phyloP scores from a whole-genome alignment of 1,139 yeast genomes.

The Debaryomyces fabryi region DNA sequence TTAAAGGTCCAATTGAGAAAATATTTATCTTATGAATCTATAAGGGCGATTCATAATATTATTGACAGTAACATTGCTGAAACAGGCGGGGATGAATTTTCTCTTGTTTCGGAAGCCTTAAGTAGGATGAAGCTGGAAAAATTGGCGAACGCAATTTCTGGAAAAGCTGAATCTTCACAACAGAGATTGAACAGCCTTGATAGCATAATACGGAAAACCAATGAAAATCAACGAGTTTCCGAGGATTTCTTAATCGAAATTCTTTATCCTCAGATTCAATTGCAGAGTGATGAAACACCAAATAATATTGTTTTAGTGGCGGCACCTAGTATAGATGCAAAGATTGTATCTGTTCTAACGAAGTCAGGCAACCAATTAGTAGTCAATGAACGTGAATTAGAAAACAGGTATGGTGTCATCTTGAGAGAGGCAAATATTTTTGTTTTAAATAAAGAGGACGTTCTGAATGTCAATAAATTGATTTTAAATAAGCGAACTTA shows the following conservation, averaged over 20 bases:
- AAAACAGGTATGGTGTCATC: conserved; percentile 41
- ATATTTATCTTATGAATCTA: conserved; percentile 42
- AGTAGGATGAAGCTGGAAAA: conserved; percentile 6
- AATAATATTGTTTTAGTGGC: conserved; percentile 58
- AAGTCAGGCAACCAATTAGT: conserved; percentile 24
- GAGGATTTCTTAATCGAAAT: conserved; percentile 73
- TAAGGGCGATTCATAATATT: conserved; percentile 40
- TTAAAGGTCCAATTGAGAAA: conserved; percentile 30
- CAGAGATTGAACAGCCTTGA: conserved; percentile 50
- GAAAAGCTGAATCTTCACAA: conserved; percentile 16
- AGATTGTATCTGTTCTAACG: conserved; percentile 40
- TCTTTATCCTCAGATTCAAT: conserved; percentile 83
- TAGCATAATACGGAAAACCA: conserved; percentile 47
- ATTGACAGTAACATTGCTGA: conserved; percentile 21
- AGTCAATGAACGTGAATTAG: conserved; percentile 32
- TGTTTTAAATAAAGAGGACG: conserved; percentile 36
- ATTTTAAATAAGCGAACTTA: conserved; percentile 34
- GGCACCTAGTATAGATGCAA: conserved; percentile 44
- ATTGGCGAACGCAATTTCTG: not conserved
- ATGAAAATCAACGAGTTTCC: conserved; percentile 46
- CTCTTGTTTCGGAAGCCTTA: not conserved
- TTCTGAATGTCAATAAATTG: conserved; percentile 18
- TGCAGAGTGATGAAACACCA: conserved; percentile 66
- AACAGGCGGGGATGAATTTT: conserved; percentile 10
- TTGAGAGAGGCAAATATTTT: conserved; percentile 44